Percentiles rank a stretch among this genome's conserved stretches.
Evolutionary conservation across 2,329 filamentous ascomycete genomes (phyloP).

Genomic region (Penicillium polonicum): DNA sequence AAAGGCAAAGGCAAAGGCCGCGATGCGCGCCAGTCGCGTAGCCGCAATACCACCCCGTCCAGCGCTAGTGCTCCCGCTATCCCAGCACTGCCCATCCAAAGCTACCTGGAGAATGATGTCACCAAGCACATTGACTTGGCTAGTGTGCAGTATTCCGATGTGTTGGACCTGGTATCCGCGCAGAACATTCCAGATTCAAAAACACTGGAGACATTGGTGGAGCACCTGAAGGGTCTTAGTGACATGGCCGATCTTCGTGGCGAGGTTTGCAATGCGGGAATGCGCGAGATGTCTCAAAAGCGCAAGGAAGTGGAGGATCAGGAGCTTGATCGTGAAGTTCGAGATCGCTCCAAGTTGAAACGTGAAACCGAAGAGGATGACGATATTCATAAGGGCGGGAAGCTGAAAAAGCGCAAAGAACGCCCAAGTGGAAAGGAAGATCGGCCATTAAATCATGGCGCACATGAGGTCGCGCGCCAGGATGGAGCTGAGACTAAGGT

Average conservation of each 20-base stretch:
- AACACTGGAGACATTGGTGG: conserved; percentile 51
- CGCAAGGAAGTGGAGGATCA: conserved; percentile 58
- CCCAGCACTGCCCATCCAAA: conserved; percentile 39
- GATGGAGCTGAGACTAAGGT: conserved; percentile 60
- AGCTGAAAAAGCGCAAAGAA: conserved; percentile 78
- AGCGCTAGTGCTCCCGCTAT: conserved; percentile 51
- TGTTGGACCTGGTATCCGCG: conserved; percentile 56
- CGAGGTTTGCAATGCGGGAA: conserved; percentile 58
- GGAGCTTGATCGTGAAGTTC: conserved; percentile 49
- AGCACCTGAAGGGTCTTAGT: conserved; percentile 56
- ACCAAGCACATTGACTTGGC: conserved; percentile 49
- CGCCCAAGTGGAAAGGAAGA: conserved; percentile 61
- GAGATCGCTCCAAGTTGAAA: conserved; percentile 51
- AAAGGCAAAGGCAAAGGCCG: conserved; percentile 56
- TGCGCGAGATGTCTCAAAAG: conserved; percentile 59
- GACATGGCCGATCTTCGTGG: conserved; percentile 58
- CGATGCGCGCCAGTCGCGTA: conserved; percentile 55
- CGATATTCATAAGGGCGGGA: conserved; percentile 55
- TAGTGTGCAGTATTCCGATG: conserved; percentile 56
- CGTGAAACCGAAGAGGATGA: conserved; percentile 47
- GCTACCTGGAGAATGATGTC: conserved; percentile 56
- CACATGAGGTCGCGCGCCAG: conserved; percentile 63
- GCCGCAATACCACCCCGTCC: conserved; percentile 63
- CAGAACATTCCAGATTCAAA: conserved; percentile 51
- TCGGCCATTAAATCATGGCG: conserved; percentile 59